Evolutionary conservation across 2,329 filamentous ascomycete genomes (phyloP).

Genomic region (Exophiala lecanii-corni): DNA sequence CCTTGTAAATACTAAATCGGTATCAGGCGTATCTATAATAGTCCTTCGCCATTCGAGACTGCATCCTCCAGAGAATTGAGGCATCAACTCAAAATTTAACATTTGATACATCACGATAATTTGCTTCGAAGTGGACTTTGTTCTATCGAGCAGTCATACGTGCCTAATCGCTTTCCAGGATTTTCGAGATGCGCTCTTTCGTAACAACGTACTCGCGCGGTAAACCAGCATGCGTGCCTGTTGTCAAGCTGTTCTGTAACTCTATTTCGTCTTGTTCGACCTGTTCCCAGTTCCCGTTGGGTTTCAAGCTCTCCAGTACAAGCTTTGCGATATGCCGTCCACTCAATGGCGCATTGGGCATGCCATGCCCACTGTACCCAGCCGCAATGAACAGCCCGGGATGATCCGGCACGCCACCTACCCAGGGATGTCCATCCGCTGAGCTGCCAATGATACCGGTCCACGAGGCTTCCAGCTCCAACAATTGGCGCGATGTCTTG

Average conservation of each 20-base stretch:
- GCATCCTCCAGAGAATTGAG: too few species aligned
- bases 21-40: too few species aligned
- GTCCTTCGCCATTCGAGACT: too few species aligned
- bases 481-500: background rate
- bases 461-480: slow-evolving; percentile 32
- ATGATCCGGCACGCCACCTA: slow-evolving; percentile 46
- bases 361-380: slow-evolving; percentile 63
- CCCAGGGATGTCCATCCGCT: slow-evolving; percentile 47
- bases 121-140: too few species aligned
- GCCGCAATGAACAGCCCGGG: slow-evolving; percentile 52
- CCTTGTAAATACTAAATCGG: too few species aligned
- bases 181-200: slow-evolving; percentile 8
- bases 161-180: too few species aligned
- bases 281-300: slow-evolving; percentile 2
- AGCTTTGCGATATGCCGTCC: slow-evolving; percentile 20
- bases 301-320: slow-evolving; percentile 7
- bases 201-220: slow-evolving; percentile 9
- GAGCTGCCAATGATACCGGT: slow-evolving; percentile 51
- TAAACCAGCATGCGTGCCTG: background rate
- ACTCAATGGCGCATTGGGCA: slow-evolving; percentile 44
- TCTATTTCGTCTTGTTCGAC: slow-evolving; percentile 1
- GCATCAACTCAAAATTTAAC: too few species aligned
- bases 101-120: too few species aligned
- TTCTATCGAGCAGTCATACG: too few species aligned
- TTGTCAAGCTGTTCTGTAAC: background rate